phyloP scores from a whole-genome alignment of 2,329 filamentous ascomycete species.

The Aureobasidium sp. region DNA sequence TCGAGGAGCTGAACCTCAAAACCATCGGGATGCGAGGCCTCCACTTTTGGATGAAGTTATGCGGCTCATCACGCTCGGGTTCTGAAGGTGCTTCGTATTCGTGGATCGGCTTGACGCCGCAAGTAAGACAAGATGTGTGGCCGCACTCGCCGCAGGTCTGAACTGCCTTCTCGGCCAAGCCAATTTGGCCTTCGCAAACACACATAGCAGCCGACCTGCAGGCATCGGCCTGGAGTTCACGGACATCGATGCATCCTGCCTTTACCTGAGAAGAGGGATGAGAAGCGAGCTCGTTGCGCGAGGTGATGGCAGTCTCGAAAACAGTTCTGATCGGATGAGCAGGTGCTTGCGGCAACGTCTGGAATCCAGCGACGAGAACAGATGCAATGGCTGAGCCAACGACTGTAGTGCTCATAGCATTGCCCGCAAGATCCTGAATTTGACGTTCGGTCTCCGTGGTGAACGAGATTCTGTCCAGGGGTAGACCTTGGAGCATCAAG shows the following conservation, averaged over 20 bases:
- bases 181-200: conserved; percentile 59
- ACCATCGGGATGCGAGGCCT: conserved; percentile 46
- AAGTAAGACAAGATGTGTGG: conserved; percentile 61
- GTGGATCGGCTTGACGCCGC: conserved; percentile 61
- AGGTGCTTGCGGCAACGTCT: background rate
- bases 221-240: conserved; percentile 11
- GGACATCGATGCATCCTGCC: background rate
- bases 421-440: conserved; percentile 77
- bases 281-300: background rate
- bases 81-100: conserved; percentile 36
- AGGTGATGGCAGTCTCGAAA: background rate
- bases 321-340: background rate
- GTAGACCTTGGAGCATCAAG: conserved; percentile 74
- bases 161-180: conserved; percentile 43
- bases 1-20: conserved; percentile 21
- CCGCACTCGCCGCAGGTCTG: conserved; percentile 57
- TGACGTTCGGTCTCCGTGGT: conserved; percentile 64
- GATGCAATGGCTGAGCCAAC: conserved; percentile 70
- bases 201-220: conserved; percentile 44
- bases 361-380: conserved; percentile 55
- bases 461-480: conserved; percentile 67
- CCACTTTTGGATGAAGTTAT: conserved; percentile 50
- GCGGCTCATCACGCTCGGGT: conserved; percentile 40
- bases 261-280: background rate
- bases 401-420: conserved; percentile 82